Conservation (phyloP, 345 rosid genomes). For the Populus pruinosa region DNA sequence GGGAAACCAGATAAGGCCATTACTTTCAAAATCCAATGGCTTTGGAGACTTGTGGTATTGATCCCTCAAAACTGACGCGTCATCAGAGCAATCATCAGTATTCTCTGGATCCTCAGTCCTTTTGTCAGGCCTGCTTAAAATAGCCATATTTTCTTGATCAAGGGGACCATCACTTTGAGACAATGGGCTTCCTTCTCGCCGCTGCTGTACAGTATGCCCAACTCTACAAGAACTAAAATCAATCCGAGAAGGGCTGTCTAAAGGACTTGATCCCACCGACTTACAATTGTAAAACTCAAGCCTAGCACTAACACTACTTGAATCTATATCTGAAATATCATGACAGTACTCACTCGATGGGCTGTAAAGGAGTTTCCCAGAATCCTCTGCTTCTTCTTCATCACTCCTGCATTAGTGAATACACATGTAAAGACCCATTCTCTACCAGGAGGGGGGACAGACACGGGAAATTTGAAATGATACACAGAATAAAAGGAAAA, state of each 20-base stretch:
- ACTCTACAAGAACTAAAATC: constrained; percentile 69
- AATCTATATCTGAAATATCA: constrained; percentile 67
- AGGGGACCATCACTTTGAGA: constrained; percentile 43
- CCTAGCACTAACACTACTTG: constrained; percentile 78
- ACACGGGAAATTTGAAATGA: neutral
- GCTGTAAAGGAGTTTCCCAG: constrained; percentile 54
- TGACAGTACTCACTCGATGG: constrained; percentile 64
- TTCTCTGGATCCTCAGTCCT: constrained; percentile 46
- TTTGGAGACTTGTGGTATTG: constrained; percentile 43
- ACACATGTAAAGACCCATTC: neutral
- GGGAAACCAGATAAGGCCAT: constrained; percentile 82
- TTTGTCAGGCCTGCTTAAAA: constrained; percentile 49
- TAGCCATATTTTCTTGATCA: constrained; percentile 49
- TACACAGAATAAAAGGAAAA: neutral
- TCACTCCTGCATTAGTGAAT: constrained; percentile 57
- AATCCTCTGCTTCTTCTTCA: constrained; percentile 63
- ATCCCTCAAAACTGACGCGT: constrained; percentile 27
- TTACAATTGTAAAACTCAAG: constrained; percentile 63
- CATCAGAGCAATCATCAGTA: constrained; percentile 45
- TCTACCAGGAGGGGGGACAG: neutral
- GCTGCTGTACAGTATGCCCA: constrained; percentile 69
- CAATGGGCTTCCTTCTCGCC: constrained; percentile 58
- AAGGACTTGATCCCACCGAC: constrained; percentile 78
- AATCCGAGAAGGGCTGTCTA: constrained; percentile 83
- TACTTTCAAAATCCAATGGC: constrained; percentile 81